Conservation (phyloP, 306 rosid genomes). For the Morella rubra region DNA sequence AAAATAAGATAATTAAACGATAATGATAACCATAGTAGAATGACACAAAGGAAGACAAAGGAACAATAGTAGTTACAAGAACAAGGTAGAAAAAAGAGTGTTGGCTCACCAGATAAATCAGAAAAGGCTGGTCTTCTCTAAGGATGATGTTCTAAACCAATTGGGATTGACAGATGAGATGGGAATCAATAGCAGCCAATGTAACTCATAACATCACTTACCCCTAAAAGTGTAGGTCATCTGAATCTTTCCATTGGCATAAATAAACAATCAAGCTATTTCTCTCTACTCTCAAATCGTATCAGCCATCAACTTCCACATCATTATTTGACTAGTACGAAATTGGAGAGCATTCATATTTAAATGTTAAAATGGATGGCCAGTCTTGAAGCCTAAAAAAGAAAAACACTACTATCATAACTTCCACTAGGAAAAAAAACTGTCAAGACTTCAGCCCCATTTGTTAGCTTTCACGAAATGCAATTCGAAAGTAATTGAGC, state of each 20-base stretch:
- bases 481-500: too few relatives aligned
- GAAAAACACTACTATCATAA: not conserved
- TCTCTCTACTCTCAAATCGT: not conserved
- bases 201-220: not conserved
- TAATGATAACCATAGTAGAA: constrained; percentile 6
- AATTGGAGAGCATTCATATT: not conserved
- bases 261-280: not conserved
- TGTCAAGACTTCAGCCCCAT: too few relatives aligned
- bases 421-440: too few relatives aligned
- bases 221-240: not conserved
- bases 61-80: not conserved
- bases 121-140: not conserved
- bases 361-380: not conserved
- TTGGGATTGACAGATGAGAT: not conserved
- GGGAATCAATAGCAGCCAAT: not conserved
- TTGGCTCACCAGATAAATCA: not conserved
- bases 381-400: not conserved
- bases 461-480: too few relatives aligned
- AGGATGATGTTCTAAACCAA: not conserved
- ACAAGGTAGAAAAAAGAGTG: not conserved
- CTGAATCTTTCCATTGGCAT: not conserved
- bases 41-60: not conserved
- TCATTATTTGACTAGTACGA: not conserved
- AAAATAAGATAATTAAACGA: not conserved
- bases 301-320: not conserved